Evolutionary conservation across 345 rosid species (phyloP).

Genomic region (Alliaria petiolata): DNA sequence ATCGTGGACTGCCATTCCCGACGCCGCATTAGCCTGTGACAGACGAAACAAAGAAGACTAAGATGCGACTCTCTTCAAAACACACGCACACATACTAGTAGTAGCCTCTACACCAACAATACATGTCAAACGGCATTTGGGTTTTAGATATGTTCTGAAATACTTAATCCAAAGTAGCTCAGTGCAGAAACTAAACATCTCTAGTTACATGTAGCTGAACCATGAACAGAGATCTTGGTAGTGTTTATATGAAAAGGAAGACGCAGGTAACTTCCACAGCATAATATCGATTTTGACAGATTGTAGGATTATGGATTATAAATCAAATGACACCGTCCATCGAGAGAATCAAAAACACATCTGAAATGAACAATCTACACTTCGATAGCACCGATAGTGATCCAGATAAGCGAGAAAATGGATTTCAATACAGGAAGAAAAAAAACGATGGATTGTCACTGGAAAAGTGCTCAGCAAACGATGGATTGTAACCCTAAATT

Average conservation of each 20-base stretch:
- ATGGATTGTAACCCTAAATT: not conserved
- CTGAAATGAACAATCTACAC: not conserved
- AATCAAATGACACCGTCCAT: not conserved
- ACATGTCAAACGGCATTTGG: too few relatives aligned
- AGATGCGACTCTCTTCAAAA: not conserved
- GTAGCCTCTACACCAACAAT: not conserved
- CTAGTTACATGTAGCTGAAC: not conserved
- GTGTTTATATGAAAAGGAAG: too few relatives aligned
- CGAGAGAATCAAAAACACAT: not conserved
- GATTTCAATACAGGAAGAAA: not conserved
- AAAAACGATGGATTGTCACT: not conserved
- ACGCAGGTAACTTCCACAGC: not conserved
- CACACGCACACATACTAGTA: not conserved
- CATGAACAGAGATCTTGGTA: not conserved
- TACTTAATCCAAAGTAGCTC: too few relatives aligned
- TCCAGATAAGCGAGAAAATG: not conserved
- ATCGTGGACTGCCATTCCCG: slow-evolving; percentile 60
- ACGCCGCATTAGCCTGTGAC: slow-evolving; percentile 51
- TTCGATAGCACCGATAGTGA: not conserved
- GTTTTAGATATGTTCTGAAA: too few relatives aligned
- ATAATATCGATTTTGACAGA: not conserved
- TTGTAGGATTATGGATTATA: not conserved
- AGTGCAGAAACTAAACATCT: not conserved
- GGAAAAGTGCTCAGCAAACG: not conserved
- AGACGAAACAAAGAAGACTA: not conserved